phyloP scores from a whole-genome alignment of 768 basidiomycete species.

The Suillus variegatus region DNA sequence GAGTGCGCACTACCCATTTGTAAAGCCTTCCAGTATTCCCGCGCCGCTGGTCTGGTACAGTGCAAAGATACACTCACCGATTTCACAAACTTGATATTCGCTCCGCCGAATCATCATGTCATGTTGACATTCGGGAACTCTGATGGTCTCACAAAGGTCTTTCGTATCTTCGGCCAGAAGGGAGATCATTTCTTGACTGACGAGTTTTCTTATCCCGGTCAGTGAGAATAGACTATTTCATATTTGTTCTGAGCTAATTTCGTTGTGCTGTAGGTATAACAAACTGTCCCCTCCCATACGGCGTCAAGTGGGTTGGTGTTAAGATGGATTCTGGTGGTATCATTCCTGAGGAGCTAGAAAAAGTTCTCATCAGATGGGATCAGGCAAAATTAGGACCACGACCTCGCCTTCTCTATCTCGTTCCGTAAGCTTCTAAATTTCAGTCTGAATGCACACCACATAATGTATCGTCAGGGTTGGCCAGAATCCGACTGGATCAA shows the following conservation, averaged over 20 bases:
- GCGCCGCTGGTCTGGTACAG: conserved; percentile 36
- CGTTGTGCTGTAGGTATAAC: conserved; percentile 21
- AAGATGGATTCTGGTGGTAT: conserved; percentile 45
- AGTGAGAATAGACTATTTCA: not conserved
- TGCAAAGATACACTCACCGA: conserved; percentile 34
- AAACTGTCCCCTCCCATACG: conserved; percentile 40
- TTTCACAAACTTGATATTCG: conserved; percentile 37
- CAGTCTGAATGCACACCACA: not conserved
- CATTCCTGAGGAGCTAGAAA: conserved; percentile 43
- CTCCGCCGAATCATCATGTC: conserved; percentile 32
- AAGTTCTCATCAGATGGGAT: conserved; percentile 38
- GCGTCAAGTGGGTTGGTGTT: conserved; percentile 43
- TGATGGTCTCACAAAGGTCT: conserved; percentile 45
- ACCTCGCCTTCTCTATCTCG: conserved; percentile 44
- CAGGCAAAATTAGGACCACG: conserved; percentile 33
- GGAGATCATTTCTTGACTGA: conserved; percentile 46
- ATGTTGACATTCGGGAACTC: conserved; percentile 42
- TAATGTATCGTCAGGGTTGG: conserved; percentile 17
- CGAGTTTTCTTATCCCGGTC: conserved; percentile 44
- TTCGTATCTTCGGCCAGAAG: conserved; percentile 40
- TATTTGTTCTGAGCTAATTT: not conserved
- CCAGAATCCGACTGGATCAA: conserved; percentile 48
- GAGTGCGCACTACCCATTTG: conserved; percentile 30
- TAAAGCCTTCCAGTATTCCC: conserved; percentile 38
- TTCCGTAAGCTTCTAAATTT: conserved; percentile 33